A percentile compares a stretch with the other conserved stretches of the same genome.
Evolutionary conservation across 1,139 yeast genomes (phyloP).

Genomic region (Lodderomyces parapsilosis): DNA sequence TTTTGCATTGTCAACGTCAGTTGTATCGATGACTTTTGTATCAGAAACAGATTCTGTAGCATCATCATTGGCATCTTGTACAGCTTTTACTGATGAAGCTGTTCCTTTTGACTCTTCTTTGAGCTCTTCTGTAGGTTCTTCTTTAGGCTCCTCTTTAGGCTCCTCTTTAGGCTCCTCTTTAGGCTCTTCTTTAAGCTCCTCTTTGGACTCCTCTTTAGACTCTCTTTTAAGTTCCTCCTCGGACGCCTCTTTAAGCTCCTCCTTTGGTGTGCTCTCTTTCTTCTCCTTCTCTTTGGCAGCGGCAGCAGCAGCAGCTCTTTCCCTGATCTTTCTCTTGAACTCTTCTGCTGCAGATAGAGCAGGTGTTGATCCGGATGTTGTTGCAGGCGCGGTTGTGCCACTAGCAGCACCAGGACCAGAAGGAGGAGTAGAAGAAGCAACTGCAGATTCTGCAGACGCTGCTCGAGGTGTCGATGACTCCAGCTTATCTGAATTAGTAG

Average conservation of each 20-base stretch:
- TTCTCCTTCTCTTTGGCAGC: conserved; percentile 15
- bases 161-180: conserved; percentile 4
- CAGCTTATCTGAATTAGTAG: conserved; percentile 16
- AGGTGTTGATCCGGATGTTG: conserved; percentile 12
- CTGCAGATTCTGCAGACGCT: conserved; percentile 7
- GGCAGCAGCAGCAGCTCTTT: conserved; percentile 16
- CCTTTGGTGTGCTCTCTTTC: conserved; percentile 8
- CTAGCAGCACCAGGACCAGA: too few species aligned
- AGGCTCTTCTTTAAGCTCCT: too few species aligned
- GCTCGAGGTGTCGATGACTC: conserved; percentile 12
- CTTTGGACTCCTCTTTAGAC: too few species aligned
- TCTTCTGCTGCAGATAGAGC: conserved; percentile 18
- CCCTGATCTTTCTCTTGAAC: conserved; percentile 16
- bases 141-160: not conserved
- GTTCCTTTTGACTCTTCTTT: not conserved
- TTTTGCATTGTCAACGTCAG: conserved; percentile 2
- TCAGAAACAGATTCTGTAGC: not conserved
- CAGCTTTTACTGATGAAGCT: not conserved
- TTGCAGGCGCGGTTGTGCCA: conserved; percentile 2
- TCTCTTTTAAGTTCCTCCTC: conserved; percentile 9
- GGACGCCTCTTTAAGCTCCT: conserved; percentile 10
- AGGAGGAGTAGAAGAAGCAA: not conserved
- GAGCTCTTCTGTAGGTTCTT: conserved; percentile 2
- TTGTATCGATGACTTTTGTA: not conserved
- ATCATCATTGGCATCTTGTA: not conserved